Conservation (phyloP, 1,284 basidiomycete species). For the Ustanciosporium gigantosporum region DNA sequence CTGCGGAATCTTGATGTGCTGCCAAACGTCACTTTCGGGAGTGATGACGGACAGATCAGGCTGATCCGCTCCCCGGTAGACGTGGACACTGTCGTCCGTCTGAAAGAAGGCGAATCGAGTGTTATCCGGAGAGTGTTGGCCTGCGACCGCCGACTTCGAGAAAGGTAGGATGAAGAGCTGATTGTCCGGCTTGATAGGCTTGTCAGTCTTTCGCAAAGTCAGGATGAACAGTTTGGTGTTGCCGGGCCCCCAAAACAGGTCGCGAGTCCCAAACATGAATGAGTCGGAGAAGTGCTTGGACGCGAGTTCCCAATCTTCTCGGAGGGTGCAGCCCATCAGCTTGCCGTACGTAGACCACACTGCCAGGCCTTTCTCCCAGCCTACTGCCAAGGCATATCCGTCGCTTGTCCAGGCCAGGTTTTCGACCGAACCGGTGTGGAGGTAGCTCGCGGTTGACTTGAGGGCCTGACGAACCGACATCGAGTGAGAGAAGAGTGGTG, state of each 20-base stretch:
- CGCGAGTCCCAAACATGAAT: slow-evolving; percentile 77
- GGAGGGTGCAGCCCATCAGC: slow-evolving; percentile 74
- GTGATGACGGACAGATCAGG: slow-evolving; percentile 98
- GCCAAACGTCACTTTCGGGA: slow-evolving; percentile 87
- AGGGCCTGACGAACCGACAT: slow-evolving; percentile 56
- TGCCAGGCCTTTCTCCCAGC: slow-evolving; percentile 86
- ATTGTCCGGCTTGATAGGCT: slow-evolving; percentile 15
- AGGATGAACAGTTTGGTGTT: slow-evolving; percentile 49
- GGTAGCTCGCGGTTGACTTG: slow-evolving; percentile 58
- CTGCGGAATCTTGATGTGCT: slow-evolving; percentile 73
- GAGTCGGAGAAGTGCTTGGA: slow-evolving; percentile 67
- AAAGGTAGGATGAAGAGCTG: slow-evolving; percentile 68
- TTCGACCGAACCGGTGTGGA: slow-evolving; percentile 71
- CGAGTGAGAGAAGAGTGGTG: slow-evolving; percentile 49
- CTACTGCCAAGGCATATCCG: slow-evolving; percentile 94
- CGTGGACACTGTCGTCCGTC: slow-evolving; percentile 87
- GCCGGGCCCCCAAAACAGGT: slow-evolving; percentile 57
- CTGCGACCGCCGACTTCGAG: slow-evolving; percentile 89
- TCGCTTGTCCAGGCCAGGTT: slow-evolving; percentile 75
- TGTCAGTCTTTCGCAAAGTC: slow-evolving; percentile 9
- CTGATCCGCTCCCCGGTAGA: slow-evolving; percentile 96
- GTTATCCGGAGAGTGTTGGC: slow-evolving; percentile 89
- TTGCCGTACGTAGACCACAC: slow-evolving; percentile 88
- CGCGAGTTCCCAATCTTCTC: slow-evolving; percentile 70
- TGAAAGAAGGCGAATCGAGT: slow-evolving; percentile 92